Percentiles rank a stretch among this genome's conserved stretches.
These are phyloP conservation scores for Furcasterigmium furcatum DNA, from an alignment of 2,329 filamentous ascomycete genomes.

Conservation along the genomic window DNA sequence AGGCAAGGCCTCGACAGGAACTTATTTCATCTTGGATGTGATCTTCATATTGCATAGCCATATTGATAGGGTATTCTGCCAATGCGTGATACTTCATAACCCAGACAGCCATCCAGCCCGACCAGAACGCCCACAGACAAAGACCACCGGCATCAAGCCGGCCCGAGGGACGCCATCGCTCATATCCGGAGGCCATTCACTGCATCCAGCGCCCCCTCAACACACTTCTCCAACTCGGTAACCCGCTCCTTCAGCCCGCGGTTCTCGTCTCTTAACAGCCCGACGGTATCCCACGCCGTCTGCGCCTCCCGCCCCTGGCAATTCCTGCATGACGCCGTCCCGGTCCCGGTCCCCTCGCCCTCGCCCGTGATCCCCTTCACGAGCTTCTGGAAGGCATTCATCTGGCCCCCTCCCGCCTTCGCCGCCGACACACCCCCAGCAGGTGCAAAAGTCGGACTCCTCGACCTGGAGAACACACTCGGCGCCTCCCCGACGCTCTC, in stretches of 20 bases:
- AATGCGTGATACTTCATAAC: too few species aligned
- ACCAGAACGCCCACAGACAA: too few species aligned
- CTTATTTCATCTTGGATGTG: too few species aligned
- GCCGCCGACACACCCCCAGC: constrained; percentile 6
- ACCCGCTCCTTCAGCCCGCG: constrained; percentile 57
- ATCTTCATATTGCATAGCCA: too few species aligned
- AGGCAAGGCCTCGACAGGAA: too few species aligned
- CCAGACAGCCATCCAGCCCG: too few species aligned
- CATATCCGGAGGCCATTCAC: constrained; percentile 53
- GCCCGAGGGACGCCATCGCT: constrained; percentile 3
- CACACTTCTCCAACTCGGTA: constrained; percentile 53
- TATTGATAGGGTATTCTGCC: too few species aligned
- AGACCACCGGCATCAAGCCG: too few species aligned
- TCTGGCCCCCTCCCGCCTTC: constrained; percentile 6
- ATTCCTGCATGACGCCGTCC: constrained; percentile 42
- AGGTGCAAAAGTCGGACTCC: constrained; percentile 49
- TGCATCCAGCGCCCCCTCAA: constrained; percentile 58
- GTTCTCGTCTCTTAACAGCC: constrained; percentile 59
- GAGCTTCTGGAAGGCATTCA: constrained; percentile 35
- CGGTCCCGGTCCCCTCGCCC: constrained; percentile 19
- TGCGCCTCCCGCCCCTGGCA: constrained; percentile 57
- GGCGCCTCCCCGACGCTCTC: constrained; percentile 40
- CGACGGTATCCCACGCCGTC: constrained; percentile 64
- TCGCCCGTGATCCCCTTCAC: constrained; percentile 39
- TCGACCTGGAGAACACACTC: constrained; percentile 59